These are phyloP conservation scores for Gastrolobium bilobum DNA, from an alignment of 306 rosid genomes.

Conservation along the genomic window DNA sequence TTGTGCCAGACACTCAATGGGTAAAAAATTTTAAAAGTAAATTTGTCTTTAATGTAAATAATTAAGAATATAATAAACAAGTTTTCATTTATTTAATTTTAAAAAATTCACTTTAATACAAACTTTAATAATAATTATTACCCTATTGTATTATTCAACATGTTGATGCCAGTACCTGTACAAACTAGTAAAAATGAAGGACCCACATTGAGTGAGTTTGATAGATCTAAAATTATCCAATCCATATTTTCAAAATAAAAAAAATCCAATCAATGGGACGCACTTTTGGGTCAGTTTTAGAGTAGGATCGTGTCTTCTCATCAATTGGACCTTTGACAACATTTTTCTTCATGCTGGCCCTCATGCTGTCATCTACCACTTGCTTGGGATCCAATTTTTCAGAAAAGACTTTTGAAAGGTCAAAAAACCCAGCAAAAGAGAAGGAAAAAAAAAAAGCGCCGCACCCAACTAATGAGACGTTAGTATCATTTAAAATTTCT, in stretches of 20 bases:
- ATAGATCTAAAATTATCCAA: background rate
- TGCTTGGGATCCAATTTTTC: background rate
- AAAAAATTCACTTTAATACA: too few species aligned
- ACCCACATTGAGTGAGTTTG: background rate
- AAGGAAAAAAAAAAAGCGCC: background rate
- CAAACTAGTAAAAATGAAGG: too few species aligned
- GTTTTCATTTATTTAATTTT: too few species aligned
- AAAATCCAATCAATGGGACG: too few species aligned
- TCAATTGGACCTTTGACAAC: background rate
- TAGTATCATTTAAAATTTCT: too few species aligned
- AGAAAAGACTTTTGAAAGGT: background rate
- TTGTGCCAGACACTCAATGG: background rate
- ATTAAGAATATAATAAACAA: too few species aligned
- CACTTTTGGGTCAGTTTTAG: background rate
- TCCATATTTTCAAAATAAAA: background rate
- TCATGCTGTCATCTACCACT: background rate
- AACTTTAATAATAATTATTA: too few species aligned
- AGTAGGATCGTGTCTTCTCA: background rate
- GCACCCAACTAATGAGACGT: too few species aligned
- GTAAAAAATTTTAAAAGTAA: background rate
- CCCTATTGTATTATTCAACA: too few species aligned
- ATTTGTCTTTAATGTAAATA: too few species aligned
- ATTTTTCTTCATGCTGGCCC: background rate
- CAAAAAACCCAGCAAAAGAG: background rate
- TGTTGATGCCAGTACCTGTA: too few species aligned